Base-by-base conservation (phyloP, 2,329 filamentous ascomycete genomes). In the Arthrinium phaeospermum region DNA sequence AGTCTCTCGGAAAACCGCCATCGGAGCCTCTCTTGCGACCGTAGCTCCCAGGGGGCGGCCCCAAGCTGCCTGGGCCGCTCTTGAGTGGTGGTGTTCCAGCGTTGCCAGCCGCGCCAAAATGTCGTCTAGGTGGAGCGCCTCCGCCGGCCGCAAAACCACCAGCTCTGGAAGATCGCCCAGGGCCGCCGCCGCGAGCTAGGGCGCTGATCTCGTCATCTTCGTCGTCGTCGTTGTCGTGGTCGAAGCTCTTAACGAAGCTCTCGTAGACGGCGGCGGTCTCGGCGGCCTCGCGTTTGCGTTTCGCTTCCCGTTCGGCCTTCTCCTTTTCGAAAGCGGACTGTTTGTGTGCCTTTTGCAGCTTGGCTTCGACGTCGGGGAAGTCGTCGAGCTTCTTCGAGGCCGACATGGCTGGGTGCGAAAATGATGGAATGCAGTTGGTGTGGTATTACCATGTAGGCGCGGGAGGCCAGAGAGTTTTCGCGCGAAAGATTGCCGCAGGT, bases 321-420 rank as follows among this genome's bases (percentile, higher is more conserved):
- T 97, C 93, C 77, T 92, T 92, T 84, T 98, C 95, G 81, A 97
- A 98, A 37, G 93, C 88, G 27, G 94, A 97, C 80, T 96, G 94
- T 83, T 95, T 96, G 74, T 91, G 88, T 0, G 94, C 91, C 68
- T 94, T 94, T 71, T 92, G 90, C 69, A 96, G 90, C 82, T 97
- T 97, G 70, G 91, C 89, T 72, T 92, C 90, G 73, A 94, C 87
- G 78, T 94, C 90, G 19, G 93, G 92, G 78, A 96, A 95, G 73
- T 86, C 84, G 78, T 83, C 78, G 70, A 86, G 80, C 75, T 86
- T 85, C 76, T 86, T 86, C 46, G 86, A 85, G 34, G 76, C 75
- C 71, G 79, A 78, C 86, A 88, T 89, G 19, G 73, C 80, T 64
- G 34, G 67, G 74, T 22, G 7, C 73, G 34, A 68, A 57, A 41